Conservation (phyloP, 257 asterid genomes). For the Solanum habrochaites region DNA sequence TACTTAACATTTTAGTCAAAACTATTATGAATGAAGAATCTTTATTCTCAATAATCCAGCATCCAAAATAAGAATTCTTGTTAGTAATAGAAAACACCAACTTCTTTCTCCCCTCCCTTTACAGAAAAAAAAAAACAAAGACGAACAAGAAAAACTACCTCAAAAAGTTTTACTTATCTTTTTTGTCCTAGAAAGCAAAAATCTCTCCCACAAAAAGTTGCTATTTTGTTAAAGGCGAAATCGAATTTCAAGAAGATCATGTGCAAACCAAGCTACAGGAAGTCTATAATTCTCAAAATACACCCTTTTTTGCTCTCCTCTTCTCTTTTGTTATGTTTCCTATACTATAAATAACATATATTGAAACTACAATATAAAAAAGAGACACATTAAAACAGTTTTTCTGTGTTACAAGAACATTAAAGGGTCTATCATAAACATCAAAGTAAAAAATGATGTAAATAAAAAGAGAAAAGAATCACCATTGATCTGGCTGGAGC, state of each 20-base stretch:
- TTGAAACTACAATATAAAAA: not conserved
- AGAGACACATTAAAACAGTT: not conserved
- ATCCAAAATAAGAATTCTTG: not conserved
- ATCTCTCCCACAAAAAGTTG: not conserved
- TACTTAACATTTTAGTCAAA: not conserved
- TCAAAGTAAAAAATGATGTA: not conserved
- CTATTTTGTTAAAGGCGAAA: not conserved
- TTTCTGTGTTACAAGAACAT: not conserved
- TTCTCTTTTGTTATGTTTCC: not conserved
- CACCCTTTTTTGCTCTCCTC: not conserved
- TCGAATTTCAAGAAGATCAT: not conserved
- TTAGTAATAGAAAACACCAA: not conserved
- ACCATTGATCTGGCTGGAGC: constrained; percentile 71
- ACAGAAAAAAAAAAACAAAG: not conserved
- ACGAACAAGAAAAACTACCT: not conserved
- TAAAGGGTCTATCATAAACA: not conserved
- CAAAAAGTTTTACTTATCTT: not conserved
- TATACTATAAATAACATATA: not conserved
- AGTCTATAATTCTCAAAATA: not conserved
- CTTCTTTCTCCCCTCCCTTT: not conserved
- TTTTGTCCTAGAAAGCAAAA: not conserved
- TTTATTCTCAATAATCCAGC: not conserved
- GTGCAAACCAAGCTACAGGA: not conserved
- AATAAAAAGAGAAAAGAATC: not conserved
- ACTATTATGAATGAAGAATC: not conserved